A percentile compares a stretch with the other conserved stretches of the same genome.
Evolutionary conservation across 2,329 filamentous ascomycete species (phyloP).

Genomic region (Pyricularia pennisetigena): DNA sequence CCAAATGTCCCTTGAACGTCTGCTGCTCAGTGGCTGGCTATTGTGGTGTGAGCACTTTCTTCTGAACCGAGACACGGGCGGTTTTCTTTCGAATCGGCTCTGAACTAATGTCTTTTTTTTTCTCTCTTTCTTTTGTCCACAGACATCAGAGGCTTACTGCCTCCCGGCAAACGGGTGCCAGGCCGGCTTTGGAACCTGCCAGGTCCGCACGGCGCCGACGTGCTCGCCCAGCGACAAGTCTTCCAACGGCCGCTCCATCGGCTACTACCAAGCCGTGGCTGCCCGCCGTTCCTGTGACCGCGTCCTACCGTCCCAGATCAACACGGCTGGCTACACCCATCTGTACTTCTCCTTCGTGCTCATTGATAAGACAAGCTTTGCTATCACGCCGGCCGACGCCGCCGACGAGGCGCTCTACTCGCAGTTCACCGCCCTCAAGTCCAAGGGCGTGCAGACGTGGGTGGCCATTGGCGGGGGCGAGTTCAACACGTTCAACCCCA

Average conservation of each 20-base stretch:
- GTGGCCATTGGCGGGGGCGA: conserved; percentile 19
- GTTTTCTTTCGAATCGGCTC: neutral
- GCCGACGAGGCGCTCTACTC: conserved; percentile 12
- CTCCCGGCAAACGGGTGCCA: conserved; percentile 20
- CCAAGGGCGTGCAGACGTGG: conserved; percentile 15
- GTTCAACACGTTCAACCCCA: conserved; percentile 12
- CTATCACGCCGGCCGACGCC: conserved; percentile 13
- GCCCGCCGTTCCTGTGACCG: conserved; percentile 18
- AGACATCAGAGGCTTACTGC: conserved; percentile 13
- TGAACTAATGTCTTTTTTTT: neutral
- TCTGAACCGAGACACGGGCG: neutral
- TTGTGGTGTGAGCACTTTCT: conserved; percentile 13
- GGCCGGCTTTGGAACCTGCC: conserved; percentile 22
- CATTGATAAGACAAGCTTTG: conserved; percentile 17
- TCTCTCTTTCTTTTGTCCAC: no score
- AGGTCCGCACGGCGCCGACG: conserved; percentile 12
- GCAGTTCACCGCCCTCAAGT: conserved; percentile 17
- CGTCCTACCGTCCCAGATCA: conserved; percentile 20
- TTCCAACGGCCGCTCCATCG: conserved; percentile 20
- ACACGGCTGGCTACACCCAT: conserved; percentile 20
- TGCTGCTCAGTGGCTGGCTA: conserved; percentile 17
- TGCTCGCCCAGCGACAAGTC: conserved; percentile 15
- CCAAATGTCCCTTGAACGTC: conserved; percentile 17
- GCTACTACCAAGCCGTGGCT: conserved; percentile 24
- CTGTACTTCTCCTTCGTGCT: conserved; percentile 20